A percentile compares a stretch with the other conserved stretches of the same genome.
Evolutionary conservation across 148 eudicot genomes (phyloP).

Genomic region (Hydrangea macrophylla): DNA sequence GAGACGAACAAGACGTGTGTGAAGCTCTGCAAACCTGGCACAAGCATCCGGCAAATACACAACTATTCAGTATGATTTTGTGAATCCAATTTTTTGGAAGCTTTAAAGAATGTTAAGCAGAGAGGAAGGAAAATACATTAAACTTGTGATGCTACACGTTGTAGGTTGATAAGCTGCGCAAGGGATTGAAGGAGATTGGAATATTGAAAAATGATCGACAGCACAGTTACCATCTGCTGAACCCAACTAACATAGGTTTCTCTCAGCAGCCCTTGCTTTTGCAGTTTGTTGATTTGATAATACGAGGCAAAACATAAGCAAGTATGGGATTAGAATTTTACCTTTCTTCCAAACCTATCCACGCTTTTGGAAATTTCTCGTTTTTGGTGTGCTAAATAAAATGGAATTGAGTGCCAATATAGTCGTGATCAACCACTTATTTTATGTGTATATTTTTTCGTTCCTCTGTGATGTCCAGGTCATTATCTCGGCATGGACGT

Average conservation of each 20-base stretch:
- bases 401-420: not conserved
- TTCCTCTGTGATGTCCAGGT: conserved; percentile 35
- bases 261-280: conserved; percentile 8
- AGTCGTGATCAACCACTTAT: not conserved
- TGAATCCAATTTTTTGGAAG: not conserved
- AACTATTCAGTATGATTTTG: conserved; percentile 64
- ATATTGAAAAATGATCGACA: conserved; percentile 49
- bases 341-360: not conserved
- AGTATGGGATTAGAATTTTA: not conserved
- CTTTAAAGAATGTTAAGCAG: not conserved
- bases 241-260: conserved; percentile 89
- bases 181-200: conserved; percentile 74
- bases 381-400: not conserved
- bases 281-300: not conserved
- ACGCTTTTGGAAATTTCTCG: not conserved
- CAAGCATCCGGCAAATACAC: conserved; percentile 72
- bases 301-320: conserved; percentile 10
- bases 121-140: not conserved
- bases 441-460: conserved; percentile 1
- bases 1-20: conserved; percentile 93
- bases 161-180: conserved; percentile 66
- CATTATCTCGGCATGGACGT: conserved; percentile 98
- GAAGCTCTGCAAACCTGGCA: conserved; percentile 85
- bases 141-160: conserved; percentile 11
- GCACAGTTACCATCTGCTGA: conserved; percentile 66